These are phyloP conservation scores for Penicillium crystallinum DNA, from an alignment of 495 filamentous ascomycete species.

Conservation along the genomic window DNA sequence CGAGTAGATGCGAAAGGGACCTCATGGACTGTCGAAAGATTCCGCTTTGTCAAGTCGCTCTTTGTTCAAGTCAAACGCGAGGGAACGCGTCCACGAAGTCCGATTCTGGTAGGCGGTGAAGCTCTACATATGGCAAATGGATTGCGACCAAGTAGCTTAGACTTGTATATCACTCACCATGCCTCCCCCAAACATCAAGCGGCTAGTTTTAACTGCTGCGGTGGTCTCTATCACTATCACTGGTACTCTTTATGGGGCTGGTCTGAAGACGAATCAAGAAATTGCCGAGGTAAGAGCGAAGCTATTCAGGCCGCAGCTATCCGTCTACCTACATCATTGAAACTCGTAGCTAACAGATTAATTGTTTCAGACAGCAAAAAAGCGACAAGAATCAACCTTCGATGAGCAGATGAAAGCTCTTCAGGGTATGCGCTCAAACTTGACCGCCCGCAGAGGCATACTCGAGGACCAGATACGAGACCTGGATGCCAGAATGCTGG, in stretches of 20 bases:
- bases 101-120: conserved; percentile 24
- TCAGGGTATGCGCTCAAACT: conserved; percentile 39
- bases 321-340: neutral
- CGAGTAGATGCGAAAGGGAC: conserved; percentile 1
- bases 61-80: conserved; percentile 14
- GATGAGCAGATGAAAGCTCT: conserved; percentile 51
- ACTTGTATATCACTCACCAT: conserved; percentile 2
- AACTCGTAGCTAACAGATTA: neutral
- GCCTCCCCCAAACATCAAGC: conserved; percentile 26
- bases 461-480: conserved; percentile 55
- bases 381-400: conserved; percentile 44
- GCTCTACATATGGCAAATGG: conserved; percentile 2
- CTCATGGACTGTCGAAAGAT: conserved; percentile 1
- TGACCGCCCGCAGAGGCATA: conserved; percentile 46
- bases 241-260: conserved; percentile 51
- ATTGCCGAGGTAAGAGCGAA: conserved; percentile 33
- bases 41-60: conserved; percentile 1
- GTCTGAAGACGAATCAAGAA: conserved; percentile 46
- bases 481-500: conserved; percentile 42
- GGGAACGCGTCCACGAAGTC: conserved; percentile 14
- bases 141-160: conserved; percentile 1
- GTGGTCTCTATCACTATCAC: conserved; percentile 47
- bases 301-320: neutral
- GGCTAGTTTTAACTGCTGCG: conserved; percentile 42
- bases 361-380: conserved; percentile 24